These are phyloP conservation scores for Penicillium canescens DNA, from an alignment of 495 filamentous ascomycete species.

Conservation along the genomic window DNA sequence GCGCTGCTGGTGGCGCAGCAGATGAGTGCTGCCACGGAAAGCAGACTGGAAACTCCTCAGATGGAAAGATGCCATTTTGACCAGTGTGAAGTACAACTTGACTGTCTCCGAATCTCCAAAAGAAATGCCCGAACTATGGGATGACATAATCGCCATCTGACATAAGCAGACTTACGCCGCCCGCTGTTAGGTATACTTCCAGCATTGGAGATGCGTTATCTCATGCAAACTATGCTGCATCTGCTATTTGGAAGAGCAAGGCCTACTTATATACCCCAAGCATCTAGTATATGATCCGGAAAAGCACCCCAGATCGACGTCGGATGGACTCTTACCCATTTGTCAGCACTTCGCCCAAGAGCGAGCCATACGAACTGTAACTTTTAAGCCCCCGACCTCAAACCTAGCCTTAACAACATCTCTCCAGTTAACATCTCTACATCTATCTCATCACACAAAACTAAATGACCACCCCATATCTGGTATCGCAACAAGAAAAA, in stretches of 20 bases:
- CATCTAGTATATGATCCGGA: too few species aligned
- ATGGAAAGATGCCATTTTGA: conserved; percentile 35
- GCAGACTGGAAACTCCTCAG: conserved; percentile 32
- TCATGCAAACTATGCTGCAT: too few species aligned
- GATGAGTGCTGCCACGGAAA: conserved; percentile 25
- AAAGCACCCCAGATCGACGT: too few species aligned
- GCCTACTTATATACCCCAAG: too few species aligned
- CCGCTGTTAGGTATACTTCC: neutral
- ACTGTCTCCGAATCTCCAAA: conserved; percentile 3
- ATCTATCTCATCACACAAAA: neutral
- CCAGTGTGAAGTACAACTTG: neutral
- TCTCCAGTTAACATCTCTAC: neutral
- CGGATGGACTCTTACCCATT: too few species aligned
- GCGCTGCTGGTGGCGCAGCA: conserved; percentile 56
- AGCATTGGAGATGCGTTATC: neutral
- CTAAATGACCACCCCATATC: neutral
- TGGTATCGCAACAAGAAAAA: neutral
- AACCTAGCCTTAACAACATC: too few species aligned
- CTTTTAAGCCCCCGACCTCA: too few species aligned
- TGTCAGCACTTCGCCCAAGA: too few species aligned
- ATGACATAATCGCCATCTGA: conserved; percentile 3
- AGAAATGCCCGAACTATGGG: conserved; percentile 2
- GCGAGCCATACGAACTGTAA: too few species aligned
- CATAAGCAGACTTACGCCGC: neutral
- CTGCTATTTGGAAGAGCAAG: too few species aligned